Evolutionary conservation across 306 rosid genomes (phyloP).

Genomic region (Casuarina cunninghamiana): DNA sequence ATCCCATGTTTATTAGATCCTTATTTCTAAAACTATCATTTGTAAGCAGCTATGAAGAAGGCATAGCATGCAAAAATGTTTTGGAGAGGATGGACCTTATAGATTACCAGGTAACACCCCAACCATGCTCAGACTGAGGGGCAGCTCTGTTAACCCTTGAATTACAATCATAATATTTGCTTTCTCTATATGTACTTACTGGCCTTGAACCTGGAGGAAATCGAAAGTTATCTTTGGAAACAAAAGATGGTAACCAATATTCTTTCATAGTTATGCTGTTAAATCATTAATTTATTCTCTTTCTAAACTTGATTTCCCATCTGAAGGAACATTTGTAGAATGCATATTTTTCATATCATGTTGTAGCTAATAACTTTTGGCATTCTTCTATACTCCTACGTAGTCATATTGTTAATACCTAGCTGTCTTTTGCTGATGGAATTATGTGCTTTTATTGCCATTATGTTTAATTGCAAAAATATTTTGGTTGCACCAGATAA

Average conservation of each 20-base stretch:
- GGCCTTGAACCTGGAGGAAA: slow-evolving; percentile 9
- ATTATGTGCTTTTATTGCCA: background rate
- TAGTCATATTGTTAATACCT: background rate
- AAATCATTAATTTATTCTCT: slow-evolving; percentile 3
- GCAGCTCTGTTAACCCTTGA: slow-evolving; percentile 10
- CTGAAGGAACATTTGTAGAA: background rate
- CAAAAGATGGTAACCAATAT: slow-evolving; percentile 31
- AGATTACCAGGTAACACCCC: slow-evolving; percentile 75
- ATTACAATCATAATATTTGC: slow-evolving; percentile 14
- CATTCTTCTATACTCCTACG: background rate
- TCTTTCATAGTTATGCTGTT: slow-evolving; percentile 17
- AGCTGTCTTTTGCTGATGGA: background rate
- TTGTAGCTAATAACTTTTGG: background rate
- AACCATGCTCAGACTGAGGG: slow-evolving; percentile 17
- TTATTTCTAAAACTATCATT: slow-evolving; percentile 31
- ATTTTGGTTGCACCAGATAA: too few relatives aligned
- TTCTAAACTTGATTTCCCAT: background rate
- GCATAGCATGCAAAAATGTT: slow-evolving; percentile 57
- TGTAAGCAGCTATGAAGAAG: slow-evolving; percentile 70
- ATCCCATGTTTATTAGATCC: slow-evolving; percentile 20
- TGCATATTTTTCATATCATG: background rate
- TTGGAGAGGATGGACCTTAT: slow-evolving; percentile 68
- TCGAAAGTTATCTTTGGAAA: slow-evolving; percentile 25
- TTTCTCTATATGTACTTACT: slow-evolving; percentile 9
- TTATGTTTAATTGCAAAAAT: background rate